Conservation (phyloP, 2,329 filamentous ascomycete genomes). For the Colletotrichum orchidophilum region DNA sequence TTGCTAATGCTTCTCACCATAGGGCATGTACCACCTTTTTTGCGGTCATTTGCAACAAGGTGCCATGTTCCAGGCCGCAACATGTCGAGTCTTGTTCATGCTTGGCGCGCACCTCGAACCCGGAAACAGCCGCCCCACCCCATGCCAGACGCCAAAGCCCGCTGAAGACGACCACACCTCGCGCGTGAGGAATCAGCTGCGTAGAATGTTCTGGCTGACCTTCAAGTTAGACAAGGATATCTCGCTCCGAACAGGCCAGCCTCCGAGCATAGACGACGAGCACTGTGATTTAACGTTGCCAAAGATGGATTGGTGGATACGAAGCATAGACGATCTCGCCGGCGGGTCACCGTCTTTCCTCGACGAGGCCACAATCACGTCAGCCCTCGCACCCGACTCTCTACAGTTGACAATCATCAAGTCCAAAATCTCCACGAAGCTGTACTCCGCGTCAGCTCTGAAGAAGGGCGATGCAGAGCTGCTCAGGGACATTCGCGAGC, state of each 20-base stretch:
- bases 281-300: constrained; percentile 63
- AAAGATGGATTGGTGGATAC: constrained; percentile 40
- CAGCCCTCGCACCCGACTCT: constrained; percentile 54
- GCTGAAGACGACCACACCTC: constrained; percentile 28
- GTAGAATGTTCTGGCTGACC: constrained; percentile 63
- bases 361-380: constrained; percentile 20
- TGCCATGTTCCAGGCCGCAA: constrained; percentile 53
- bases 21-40: constrained; percentile 54
- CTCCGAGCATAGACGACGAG: constrained; percentile 59
- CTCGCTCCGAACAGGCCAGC: constrained; percentile 61
- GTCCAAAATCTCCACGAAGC: constrained; percentile 54
- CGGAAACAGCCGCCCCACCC: constrained; percentile 22
- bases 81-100: constrained; percentile 58
- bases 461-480: constrained; percentile 64
- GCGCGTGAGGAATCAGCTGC: constrained; percentile 45
- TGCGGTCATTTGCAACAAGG: constrained; percentile 57
- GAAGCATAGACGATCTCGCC: constrained; percentile 36
- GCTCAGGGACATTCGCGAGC: constrained; percentile 62
- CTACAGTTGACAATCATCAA: constrained; percentile 61
- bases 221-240: constrained; percentile 67
- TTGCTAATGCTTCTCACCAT: background rate
- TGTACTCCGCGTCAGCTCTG: constrained; percentile 59
- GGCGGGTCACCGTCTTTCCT: constrained; percentile 24
- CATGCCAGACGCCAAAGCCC: constrained; percentile 21
- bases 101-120: constrained; percentile 54